Evolutionary conservation across 306 rosid species (phyloP), one percentile per base, ranked within the genome.

Genomic region (Lathyrus tuberosus): DNA sequence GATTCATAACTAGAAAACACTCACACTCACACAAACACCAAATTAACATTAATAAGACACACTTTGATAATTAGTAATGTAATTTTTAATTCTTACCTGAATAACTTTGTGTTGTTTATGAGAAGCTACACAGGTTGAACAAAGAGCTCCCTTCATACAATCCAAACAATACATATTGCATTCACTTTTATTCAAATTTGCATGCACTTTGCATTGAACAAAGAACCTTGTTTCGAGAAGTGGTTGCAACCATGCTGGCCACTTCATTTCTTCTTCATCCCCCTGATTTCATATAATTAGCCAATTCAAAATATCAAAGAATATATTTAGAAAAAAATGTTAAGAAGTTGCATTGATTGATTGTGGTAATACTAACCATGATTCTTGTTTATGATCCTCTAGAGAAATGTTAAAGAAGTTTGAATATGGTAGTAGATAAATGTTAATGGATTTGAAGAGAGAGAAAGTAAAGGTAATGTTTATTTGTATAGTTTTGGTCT

Each of bases 121-220:
- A 65, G 87, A 84, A 48, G 82, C 53, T 4, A 87, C 71, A 69
- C 92, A 87, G 5, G 82, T 79, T 54, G 89, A 84, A n/a, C 92
- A 87, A 46, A 87, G 84, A 30, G 86, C 87, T 65, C 89, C 92
- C 74, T 82, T 78, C 74, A 78, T 76, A 70, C 92, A 87, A 42
- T 87, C 92, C 81, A 87, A 82, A 28, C 92, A 87, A 76, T 82
- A 87, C 91, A 87, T 87, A 70, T 87, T 87, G 77, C 91, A 87
- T 84, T 87, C 92, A 59, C 81, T 80, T 74, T 84, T 87, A 77
- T 84, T 85, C 26, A 89, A 87, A 84, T 87, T 87, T 8, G 76
- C 63, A 15, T 87, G 92, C 52, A 76, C 69, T 65, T 84, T 82
- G 84, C 92, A 87, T 73, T 84, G 87, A 72, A 82, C 86, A 72